Conservation (phyloP, 345 rosid species). For the Durio zibethinus region DNA sequence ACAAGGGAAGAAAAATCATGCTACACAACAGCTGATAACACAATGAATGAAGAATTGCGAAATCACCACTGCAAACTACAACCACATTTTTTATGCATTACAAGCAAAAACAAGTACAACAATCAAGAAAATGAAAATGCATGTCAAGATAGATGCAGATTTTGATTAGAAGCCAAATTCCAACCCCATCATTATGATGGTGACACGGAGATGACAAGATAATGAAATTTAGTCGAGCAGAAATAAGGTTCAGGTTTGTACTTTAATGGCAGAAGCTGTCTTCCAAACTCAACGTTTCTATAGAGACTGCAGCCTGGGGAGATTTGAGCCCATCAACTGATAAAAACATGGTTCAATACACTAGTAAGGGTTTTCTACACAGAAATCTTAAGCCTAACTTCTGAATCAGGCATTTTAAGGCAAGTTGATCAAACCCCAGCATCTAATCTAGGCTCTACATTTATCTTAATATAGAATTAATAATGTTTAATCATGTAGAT, state of each 20-base stretch:
- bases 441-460: neutral
- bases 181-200: neutral
- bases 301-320: neutral
- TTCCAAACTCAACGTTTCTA: neutral
- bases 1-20: neutral
- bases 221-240: neutral
- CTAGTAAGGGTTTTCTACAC: neutral
- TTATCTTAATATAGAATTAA: neutral
- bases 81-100: neutral
- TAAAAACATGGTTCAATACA: neutral
- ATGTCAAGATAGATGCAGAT: neutral
- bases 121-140: neutral
- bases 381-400: neutral
- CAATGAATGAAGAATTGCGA: neutral
- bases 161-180: neutral
- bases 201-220: neutral
- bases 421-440: neutral
- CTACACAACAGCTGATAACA: neutral
- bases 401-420: neutral
- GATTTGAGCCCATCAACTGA: neutral
- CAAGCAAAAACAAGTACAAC: neutral
- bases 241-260: neutral
- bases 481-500: neutral
- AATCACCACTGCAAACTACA: neutral
- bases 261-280: neutral